Percentiles rank a stretch among this genome's conserved stretches.
These are phyloP conservation scores for Kuraishia piskuri DNA, from an alignment of 805 yeast genomes.

Conservation along the genomic window DNA sequence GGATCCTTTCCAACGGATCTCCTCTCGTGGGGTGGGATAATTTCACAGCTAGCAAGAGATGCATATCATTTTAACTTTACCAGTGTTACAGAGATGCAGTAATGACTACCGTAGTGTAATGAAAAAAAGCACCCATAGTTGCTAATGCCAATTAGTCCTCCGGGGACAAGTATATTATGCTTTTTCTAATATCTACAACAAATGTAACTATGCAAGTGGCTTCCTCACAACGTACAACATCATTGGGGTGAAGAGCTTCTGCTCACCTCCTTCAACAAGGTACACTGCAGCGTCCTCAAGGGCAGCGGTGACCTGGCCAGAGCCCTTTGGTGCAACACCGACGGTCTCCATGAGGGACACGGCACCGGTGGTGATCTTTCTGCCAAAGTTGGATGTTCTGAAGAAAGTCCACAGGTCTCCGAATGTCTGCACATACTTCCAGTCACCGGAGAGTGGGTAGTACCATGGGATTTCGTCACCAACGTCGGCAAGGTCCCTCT, in stretches of 20 bases:
- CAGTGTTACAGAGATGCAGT: not conserved
- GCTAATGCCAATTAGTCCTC: not conserved
- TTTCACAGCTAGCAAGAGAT: constrained; percentile 8
- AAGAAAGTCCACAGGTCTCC: constrained; percentile 75
- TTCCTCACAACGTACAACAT: constrained; percentile 85
- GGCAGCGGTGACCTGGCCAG: constrained; percentile 81
- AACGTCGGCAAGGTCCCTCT: constrained; percentile 74
- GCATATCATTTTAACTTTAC: not conserved
- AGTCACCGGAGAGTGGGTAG: constrained; percentile 92
- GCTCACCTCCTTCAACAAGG: constrained; percentile 86
- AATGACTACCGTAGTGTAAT: not conserved
- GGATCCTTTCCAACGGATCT: not conserved
- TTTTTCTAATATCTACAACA: constrained; percentile 1
- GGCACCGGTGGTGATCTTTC: constrained; percentile 72
- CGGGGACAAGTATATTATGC: not conserved
- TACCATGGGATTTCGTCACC: constrained; percentile 93
- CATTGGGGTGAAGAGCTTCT: constrained; percentile 94
- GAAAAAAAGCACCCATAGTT: not conserved
- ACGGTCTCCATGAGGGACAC: constrained; percentile 77
- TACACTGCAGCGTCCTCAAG: constrained; percentile 96
- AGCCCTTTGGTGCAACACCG: constrained; percentile 90
- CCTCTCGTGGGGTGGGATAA: not conserved
- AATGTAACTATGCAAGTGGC: constrained; percentile 34
- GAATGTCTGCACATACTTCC: constrained; percentile 75
- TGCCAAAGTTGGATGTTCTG: constrained; percentile 84